Conservation (phyloP, 768 basidiomycete genomes). For the Psilocybe cubensis region DNA sequence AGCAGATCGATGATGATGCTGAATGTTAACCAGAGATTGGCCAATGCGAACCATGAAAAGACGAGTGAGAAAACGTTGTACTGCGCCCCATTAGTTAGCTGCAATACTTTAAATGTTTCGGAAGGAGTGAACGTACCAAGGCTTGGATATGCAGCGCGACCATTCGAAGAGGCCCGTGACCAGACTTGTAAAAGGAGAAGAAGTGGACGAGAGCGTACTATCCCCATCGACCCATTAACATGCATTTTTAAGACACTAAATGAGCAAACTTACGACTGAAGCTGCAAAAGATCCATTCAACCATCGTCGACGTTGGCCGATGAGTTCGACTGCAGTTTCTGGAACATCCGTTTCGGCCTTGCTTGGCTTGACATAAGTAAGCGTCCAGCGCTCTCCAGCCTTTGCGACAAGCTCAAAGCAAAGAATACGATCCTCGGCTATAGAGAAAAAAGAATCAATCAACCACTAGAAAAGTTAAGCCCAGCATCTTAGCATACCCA, state of each 20-base stretch:
- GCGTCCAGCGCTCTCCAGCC: conserved; percentile 81
- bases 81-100: conserved; percentile 37
- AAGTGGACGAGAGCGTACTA: conserved; percentile 95
- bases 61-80: conserved; percentile 85
- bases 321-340: conserved; percentile 88
- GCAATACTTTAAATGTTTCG: not conserved
- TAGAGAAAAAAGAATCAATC: not conserved
- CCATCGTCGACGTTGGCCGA: conserved; percentile 96
- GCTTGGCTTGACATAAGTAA: conserved; percentile 90
- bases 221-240: conserved; percentile 1
- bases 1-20: conserved; percentile 92
- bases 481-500: conserved; percentile 40
- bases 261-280: conserved; percentile 64
- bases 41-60: conserved; percentile 93
- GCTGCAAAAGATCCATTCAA: conserved; percentile 96
- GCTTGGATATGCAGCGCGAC: conserved; percentile 97
- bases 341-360: conserved; percentile 98
- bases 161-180: conserved; percentile 90
- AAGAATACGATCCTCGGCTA: conserved; percentile 93
- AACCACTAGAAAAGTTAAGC: not conserved
- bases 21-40: conserved; percentile 95
- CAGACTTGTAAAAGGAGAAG: conserved; percentile 84
- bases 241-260: conserved; percentile 5
- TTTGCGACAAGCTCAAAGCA: conserved; percentile 98
- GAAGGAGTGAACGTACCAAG: conserved; percentile 53